These are phyloP conservation scores for Zymoseptoria brevis DNA, from an alignment of 2,329 filamentous ascomycete genomes.

Conservation along the genomic window DNA sequence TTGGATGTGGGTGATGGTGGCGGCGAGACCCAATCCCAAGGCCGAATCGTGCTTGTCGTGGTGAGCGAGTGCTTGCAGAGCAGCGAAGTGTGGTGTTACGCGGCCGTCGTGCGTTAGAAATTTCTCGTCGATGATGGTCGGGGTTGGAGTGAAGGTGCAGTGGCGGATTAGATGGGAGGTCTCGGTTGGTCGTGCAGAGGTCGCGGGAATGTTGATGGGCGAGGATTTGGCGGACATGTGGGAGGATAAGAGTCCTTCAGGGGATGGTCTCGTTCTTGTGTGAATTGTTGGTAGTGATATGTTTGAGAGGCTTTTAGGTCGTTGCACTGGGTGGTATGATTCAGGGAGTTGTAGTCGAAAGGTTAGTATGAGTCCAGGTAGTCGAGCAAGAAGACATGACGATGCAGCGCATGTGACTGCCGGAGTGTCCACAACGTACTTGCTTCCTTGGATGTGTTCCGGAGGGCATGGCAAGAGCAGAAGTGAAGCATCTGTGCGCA, in stretches of 20 bases:
- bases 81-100: conserved; percentile 7
- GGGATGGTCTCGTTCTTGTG: too few species aligned
- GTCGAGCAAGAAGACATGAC: neutral
- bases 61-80: conserved; percentile 1
- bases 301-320: neutral
- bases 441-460: too few species aligned
- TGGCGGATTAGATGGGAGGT: conserved; percentile 3
- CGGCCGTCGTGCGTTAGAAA: conserved; percentile 7
- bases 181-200: neutral
- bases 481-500: too few species aligned
- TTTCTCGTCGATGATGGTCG: conserved; percentile 12
- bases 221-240: neutral
- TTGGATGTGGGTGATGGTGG: conserved; percentile 7
- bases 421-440: too few species aligned
- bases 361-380: neutral
- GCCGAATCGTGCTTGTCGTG: conserved; percentile 2
- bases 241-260: neutral
- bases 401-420: neutral
- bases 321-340: neutral
- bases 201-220: neutral
- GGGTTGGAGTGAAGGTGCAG: conserved; percentile 4
- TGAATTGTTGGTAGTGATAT: neutral
- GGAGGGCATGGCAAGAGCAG: too few species aligned
- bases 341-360: too few species aligned
- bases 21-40: conserved; percentile 6